phyloP scores from a whole-genome alignment of 768 basidiomycete species.

The Cystofilobasidium ferigula region DNA sequence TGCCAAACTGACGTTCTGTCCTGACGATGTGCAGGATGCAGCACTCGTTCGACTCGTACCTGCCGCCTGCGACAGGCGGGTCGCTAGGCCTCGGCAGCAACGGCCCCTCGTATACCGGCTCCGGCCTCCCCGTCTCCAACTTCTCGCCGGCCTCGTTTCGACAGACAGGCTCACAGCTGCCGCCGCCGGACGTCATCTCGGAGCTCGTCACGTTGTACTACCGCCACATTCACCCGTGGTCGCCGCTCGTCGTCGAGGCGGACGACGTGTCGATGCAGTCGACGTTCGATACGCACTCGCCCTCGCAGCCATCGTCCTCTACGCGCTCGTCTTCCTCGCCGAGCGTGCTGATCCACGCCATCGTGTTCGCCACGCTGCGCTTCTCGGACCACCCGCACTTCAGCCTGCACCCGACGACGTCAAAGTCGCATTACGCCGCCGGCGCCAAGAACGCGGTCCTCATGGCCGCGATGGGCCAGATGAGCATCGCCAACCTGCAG shows the following conservation, averaged over 20 bases:
- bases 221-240: constrained; percentile 17
- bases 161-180: background rate
- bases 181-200: constrained; percentile 12
- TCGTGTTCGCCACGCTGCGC: constrained; percentile 13
- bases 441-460: constrained; percentile 36
- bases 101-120: background rate
- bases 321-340: constrained; percentile 8
- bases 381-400: constrained; percentile 20
- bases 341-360: constrained; percentile 11
- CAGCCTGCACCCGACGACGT: background rate
- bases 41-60: background rate
- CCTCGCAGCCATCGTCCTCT: constrained; percentile 4
- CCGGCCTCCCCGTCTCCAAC: background rate
- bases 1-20: too few relatives aligned
- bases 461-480: constrained; percentile 36
- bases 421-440: constrained; percentile 30
- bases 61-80: background rate
- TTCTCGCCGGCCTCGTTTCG: background rate
- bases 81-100: too few relatives aligned
- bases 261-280: background rate
- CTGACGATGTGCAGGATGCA: background rate
- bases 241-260: constrained; percentile 7
- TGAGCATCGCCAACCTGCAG: constrained; percentile 35
- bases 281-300: background rate
- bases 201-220: constrained; percentile 20